Percentiles rank a stretch among this genome's conserved stretches.
Conservation (phyloP, 2,329 filamentous ascomycete genomes). For the Botryotinia narcissicola region DNA sequence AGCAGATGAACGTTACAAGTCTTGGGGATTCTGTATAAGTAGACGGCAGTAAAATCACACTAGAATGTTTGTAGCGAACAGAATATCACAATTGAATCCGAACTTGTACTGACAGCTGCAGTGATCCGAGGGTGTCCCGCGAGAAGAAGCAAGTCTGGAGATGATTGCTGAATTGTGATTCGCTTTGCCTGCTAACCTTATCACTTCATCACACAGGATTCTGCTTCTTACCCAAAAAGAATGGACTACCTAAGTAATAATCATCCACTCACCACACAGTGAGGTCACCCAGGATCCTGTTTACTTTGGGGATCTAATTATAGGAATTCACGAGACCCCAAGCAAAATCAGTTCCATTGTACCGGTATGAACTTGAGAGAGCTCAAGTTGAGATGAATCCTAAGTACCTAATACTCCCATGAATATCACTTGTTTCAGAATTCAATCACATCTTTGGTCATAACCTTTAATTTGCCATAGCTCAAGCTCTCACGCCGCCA, state of each 20-base stretch:
- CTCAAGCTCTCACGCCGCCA: constrained; percentile 5
- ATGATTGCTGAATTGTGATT: not conserved
- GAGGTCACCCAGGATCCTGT: not conserved
- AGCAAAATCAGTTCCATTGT: not conserved
- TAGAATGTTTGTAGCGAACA: not conserved
- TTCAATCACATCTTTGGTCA: not conserved
- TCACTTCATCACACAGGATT: not conserved
- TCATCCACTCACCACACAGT: not conserved
- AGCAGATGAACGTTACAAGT: not conserved
- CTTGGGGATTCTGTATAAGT: not conserved
- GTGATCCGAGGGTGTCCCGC: not conserved
- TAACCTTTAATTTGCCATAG: constrained; percentile 4
- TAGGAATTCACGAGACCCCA: not conserved
- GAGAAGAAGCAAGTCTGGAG: not conserved
- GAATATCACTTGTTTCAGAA: not conserved
- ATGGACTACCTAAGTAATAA: not conserved
- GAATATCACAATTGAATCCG: not conserved
- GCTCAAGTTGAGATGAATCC: not conserved
- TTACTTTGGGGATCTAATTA: not conserved
- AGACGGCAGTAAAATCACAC: not conserved
- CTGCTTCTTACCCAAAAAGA: not conserved
- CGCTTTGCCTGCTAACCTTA: not conserved
- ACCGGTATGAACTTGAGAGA: not conserved
- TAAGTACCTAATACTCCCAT: not conserved
- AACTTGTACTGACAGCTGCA: constrained; percentile 3